Conservation (phyloP, 106 monocot species). For the Posidonia australis region DNA sequence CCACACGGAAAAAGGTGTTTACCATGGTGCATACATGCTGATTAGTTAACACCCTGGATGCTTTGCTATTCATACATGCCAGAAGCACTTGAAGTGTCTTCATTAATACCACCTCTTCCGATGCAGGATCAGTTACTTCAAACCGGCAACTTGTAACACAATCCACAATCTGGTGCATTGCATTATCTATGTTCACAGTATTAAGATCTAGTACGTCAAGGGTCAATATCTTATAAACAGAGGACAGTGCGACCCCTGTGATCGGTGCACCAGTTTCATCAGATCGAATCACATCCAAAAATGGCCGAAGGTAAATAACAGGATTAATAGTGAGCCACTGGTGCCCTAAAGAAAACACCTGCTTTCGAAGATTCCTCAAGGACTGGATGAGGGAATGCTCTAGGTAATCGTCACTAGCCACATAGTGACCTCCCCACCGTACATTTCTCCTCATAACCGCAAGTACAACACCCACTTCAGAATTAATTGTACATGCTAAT, state of each 20-base stretch:
- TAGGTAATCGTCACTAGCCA: constrained; percentile 41
- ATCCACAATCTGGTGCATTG: constrained; percentile 51
- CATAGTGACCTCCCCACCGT: constrained; percentile 56
- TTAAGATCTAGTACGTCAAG: constrained; percentile 38
- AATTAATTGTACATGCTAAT: constrained; percentile 54
- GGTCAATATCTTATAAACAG: constrained; percentile 63
- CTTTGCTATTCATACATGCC: constrained; percentile 59
- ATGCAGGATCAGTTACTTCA: constrained; percentile 84
- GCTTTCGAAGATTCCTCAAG: constrained; percentile 61
- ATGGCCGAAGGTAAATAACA: constrained; percentile 51
- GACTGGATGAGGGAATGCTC: constrained; percentile 71
- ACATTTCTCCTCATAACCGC: constrained; percentile 91
- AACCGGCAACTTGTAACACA: constrained; percentile 78
- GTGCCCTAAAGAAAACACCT: constrained; percentile 38
- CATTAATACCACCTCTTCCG: constrained; percentile 81
- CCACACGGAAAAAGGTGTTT: constrained; percentile 87
- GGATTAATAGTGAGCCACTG: constrained; percentile 45
- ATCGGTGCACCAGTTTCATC: constrained; percentile 95
- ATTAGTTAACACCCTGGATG: constrained; percentile 41
- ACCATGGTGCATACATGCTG: constrained; percentile 76
- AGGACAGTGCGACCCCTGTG: constrained; percentile 77
- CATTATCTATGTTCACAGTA: constrained; percentile 23
- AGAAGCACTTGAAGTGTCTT: constrained; percentile 87
- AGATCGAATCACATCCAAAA: constrained; percentile 81
- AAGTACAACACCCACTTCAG: constrained; percentile 67